These are phyloP conservation scores for Solanum etuberosum DNA, from an alignment of 257 asterid species.

Conservation along the genomic window DNA sequence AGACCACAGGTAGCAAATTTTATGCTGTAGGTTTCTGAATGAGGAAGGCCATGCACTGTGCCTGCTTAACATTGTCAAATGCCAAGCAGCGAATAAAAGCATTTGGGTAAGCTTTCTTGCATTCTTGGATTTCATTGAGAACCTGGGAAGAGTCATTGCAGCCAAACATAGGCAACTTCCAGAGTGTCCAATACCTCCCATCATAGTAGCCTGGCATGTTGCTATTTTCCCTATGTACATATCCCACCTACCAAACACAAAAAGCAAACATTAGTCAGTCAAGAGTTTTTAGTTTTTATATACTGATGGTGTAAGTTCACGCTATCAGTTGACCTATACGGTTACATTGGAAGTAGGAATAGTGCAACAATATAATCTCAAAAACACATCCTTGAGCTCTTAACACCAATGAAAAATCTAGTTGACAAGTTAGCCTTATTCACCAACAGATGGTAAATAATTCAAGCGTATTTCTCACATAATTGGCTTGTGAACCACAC, in stretches of 20 bases:
- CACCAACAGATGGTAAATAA: neutral
- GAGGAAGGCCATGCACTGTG: slow-evolving; percentile 42
- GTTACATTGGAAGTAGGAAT: neutral
- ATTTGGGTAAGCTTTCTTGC: slow-evolving; percentile 38
- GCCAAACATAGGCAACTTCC: slow-evolving; percentile 59
- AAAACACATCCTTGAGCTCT: neutral
- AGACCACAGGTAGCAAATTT: neutral
- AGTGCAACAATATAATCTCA: neutral
- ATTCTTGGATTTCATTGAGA: slow-evolving; percentile 31
- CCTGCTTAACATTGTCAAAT: slow-evolving; percentile 34
- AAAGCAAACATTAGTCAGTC: neutral
- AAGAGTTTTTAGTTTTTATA: neutral
- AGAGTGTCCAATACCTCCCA: slow-evolving; percentile 48
- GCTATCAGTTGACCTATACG: neutral
- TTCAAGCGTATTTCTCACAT: neutral
- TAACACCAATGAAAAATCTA: neutral
- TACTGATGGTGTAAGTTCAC: neutral
- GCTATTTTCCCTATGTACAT: slow-evolving; percentile 33
- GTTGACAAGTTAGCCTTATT: neutral
- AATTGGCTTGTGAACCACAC: neutral
- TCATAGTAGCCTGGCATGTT: slow-evolving; percentile 45
- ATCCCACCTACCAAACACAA: slow-evolving; percentile 18
- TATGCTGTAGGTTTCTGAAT: slow-evolving; percentile 25
- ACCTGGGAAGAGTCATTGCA: slow-evolving; percentile 32
- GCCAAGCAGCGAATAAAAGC: slow-evolving; percentile 49